A percentile compares a stretch with the other conserved stretches of the same genome.
Evolutionary conservation across 2,329 filamentous ascomycete genomes (phyloP).

Genomic region (Talaromyces sp.): DNA sequence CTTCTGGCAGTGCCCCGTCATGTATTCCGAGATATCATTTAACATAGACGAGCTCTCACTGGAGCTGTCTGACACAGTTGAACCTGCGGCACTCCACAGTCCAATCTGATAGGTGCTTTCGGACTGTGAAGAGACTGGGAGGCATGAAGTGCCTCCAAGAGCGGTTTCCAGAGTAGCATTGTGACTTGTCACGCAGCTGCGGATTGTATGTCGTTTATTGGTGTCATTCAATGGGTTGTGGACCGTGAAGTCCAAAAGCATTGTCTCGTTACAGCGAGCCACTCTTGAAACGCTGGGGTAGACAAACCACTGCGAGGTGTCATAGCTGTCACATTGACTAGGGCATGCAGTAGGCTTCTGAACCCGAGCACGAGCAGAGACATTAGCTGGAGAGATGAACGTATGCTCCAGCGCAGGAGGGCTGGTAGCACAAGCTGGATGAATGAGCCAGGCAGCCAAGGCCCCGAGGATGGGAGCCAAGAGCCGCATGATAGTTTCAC

Average conservation of each 20-base stretch:
- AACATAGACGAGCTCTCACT: background rate
- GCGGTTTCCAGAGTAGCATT: background rate
- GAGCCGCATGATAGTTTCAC: background rate
- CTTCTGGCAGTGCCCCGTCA: background rate
- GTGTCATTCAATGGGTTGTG: background rate
- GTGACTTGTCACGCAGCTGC: background rate
- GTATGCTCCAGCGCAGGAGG: background rate
- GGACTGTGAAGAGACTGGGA: background rate
- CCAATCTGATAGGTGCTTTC: background rate
- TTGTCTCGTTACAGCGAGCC: background rate
- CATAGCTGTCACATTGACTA: slow-evolving; percentile 1
- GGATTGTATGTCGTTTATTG: background rate
- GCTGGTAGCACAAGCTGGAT: background rate
- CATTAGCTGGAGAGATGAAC: slow-evolving; percentile 2
- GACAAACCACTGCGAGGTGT: slow-evolving; percentile 2
- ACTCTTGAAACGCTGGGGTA: background rate
- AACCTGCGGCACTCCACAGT: background rate
- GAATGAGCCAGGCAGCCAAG: too few relatives aligned
- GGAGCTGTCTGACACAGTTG: background rate
- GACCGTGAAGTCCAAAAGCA: background rate
- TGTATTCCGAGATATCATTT: background rate
- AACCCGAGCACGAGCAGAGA: slow-evolving; percentile 3
- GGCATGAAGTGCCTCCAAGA: background rate
- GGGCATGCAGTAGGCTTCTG: background rate
- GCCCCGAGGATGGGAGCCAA: background rate